These are phyloP conservation scores for Gymnopilus dilepis DNA, from an alignment of 768 basidiomycete genomes.

Conservation along the genomic window DNA sequence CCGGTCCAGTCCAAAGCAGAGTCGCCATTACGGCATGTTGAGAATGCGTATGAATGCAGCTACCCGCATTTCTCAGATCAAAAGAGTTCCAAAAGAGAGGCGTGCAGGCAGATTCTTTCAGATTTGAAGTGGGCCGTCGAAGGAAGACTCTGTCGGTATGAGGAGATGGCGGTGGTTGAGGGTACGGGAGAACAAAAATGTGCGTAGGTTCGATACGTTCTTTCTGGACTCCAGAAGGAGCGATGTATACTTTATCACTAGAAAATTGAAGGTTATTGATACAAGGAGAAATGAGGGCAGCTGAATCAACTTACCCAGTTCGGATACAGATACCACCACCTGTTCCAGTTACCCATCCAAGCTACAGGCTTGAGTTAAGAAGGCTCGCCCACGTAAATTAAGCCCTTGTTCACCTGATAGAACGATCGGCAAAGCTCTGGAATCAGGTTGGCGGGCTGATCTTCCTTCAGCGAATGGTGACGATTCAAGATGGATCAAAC, in stretches of 20 bases:
- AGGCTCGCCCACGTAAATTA: neutral
- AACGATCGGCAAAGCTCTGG: conserved; percentile 85
- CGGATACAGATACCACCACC: conserved; percentile 84
- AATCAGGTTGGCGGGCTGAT: conserved; percentile 89
- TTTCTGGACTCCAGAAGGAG: conserved; percentile 91
- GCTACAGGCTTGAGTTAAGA: conserved; percentile 30
- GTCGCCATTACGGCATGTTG: conserved; percentile 92
- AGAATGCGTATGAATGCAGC: conserved; percentile 91
- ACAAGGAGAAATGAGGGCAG: neutral
- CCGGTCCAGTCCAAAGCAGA: conserved; percentile 69
- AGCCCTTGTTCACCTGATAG: conserved; percentile 52
- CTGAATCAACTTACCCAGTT: conserved; percentile 51
- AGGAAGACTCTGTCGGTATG: conserved; percentile 78
- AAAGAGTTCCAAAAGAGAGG: conserved; percentile 95
- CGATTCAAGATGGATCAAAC: conserved; percentile 21
- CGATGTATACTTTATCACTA: conserved; percentile 83
- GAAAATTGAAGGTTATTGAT: neutral
- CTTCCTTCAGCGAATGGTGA: conserved; percentile 5
- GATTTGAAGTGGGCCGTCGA: conserved; percentile 67
- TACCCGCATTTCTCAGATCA: conserved; percentile 75
- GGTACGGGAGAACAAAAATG: conserved; percentile 87
- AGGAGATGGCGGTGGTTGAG: conserved; percentile 62
- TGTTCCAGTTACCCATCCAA: conserved; percentile 94
- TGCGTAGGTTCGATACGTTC: conserved; percentile 83
- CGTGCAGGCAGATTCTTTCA: conserved; percentile 89